phyloP scores from a whole-genome alignment of 2,329 filamentous ascomycete genomes.

The Hortaea werneckii region DNA sequence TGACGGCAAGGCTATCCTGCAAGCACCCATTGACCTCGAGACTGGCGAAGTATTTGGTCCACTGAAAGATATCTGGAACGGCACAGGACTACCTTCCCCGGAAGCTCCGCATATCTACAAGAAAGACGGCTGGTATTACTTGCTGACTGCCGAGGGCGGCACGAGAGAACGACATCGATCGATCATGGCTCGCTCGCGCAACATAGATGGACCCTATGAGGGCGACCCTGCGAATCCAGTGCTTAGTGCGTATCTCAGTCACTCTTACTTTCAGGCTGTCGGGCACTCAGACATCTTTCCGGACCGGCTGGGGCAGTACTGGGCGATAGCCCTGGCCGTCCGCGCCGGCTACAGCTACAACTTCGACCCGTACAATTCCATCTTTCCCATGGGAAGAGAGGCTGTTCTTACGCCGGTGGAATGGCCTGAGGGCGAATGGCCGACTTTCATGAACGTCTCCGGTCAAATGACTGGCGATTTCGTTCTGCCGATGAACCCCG shows the following conservation, averaged over 20 bases:
- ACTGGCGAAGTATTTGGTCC: constrained; percentile 23
- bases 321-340: constrained; percentile 39
- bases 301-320: constrained; percentile 42
- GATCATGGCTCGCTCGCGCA: constrained; percentile 27
- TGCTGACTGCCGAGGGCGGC: constrained; percentile 28
- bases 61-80: constrained; percentile 26
- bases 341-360: constrained; percentile 32
- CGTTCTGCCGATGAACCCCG: constrained; percentile 27
- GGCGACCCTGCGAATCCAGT: constrained; percentile 14
- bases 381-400: constrained; percentile 46
- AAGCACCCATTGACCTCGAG: constrained; percentile 23
- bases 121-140: constrained; percentile 28
- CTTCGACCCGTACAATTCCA: constrained; percentile 12
- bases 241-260: constrained; percentile 11
- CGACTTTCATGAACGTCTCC: constrained; percentile 29
- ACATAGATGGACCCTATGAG: constrained; percentile 26
- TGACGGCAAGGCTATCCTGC: constrained; percentile 17
- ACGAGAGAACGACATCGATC: constrained; percentile 30
- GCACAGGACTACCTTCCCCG: constrained; percentile 24
- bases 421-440: constrained; percentile 35
- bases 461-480: constrained; percentile 30
- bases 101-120: constrained; percentile 29
- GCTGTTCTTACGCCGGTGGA: constrained; percentile 39
- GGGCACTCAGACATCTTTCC: constrained; percentile 49
- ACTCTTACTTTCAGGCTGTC: constrained; percentile 37